Evolutionary conservation across 139 green algal species (phyloP).

Genomic region (Chlorella sp.): DNA sequence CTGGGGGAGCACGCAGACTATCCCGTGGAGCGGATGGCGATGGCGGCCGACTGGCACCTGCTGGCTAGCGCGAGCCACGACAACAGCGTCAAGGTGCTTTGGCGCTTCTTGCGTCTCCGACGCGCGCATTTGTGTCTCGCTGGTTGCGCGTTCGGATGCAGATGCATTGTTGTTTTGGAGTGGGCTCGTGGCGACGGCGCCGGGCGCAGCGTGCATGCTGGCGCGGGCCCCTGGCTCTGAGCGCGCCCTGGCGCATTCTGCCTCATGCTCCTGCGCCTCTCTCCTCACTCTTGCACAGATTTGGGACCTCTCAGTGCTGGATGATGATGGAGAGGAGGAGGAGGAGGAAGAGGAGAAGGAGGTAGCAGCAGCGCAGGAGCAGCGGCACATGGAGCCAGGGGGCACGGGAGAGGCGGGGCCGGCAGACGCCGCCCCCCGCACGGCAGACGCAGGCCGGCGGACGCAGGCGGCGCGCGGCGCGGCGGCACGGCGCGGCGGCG

Average conservation of each 20-base stretch:
- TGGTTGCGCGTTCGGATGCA: too few relatives aligned
- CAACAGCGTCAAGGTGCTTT: slow-evolving; percentile 75
- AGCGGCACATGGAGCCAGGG: too few relatives aligned
- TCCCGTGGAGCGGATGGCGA: slow-evolving; percentile 63
- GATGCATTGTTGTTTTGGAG: too few relatives aligned
- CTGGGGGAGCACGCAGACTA: slow-evolving; percentile 79
- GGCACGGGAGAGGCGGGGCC: background rate
- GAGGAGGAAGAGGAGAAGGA: slow-evolving; percentile 39
- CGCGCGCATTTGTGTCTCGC: too few relatives aligned
- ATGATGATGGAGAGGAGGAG: slow-evolving; percentile 56
- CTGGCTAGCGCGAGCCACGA: slow-evolving; percentile 82
- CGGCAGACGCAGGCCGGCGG: too few relatives aligned
- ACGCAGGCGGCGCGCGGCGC: background rate
- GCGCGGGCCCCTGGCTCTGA: too few relatives aligned
- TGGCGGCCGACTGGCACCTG: slow-evolving; percentile 45
- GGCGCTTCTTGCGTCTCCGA: too few relatives aligned
- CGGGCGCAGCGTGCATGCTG: too few relatives aligned
- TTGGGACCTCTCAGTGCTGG: slow-evolving; percentile 72
- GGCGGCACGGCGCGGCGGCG: background rate
- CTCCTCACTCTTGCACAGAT: too few relatives aligned
- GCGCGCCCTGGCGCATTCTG: too few relatives aligned
- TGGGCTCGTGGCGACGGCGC: too few relatives aligned
- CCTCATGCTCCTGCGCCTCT: too few relatives aligned
- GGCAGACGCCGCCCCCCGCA: background rate
- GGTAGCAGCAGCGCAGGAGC: background rate